Conservation (phyloP, 2,329 filamentous ascomycete genomes). For the Aspergillus sp. region DNA sequence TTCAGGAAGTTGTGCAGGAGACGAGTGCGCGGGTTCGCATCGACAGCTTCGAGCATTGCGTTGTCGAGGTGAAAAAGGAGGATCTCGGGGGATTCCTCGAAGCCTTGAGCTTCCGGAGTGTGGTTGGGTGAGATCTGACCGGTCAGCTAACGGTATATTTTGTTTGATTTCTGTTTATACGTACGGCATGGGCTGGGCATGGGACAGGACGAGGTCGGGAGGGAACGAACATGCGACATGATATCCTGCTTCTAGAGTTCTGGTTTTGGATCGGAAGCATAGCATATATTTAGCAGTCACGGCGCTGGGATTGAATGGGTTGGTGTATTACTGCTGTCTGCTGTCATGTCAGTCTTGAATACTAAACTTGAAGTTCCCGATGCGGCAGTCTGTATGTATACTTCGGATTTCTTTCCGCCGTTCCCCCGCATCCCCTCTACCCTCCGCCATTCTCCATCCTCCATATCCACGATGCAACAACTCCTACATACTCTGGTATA, state of each 20-base stretch:
- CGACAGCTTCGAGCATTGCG: slow-evolving; percentile 94
- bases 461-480: slow-evolving; percentile 10
- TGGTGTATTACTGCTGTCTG: slow-evolving; percentile 3
- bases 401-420: background rate
- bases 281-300: slow-evolving; percentile 14
- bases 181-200: background rate
- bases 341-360: background rate
- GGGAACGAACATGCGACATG: background rate
- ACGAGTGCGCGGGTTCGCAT: slow-evolving; percentile 83
- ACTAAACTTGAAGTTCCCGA: too few relatives aligned
- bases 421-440: background rate
- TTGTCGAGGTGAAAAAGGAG: slow-evolving; percentile 96
- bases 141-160: slow-evolving; percentile 2
- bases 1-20: slow-evolving; percentile 88
- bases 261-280: slow-evolving; percentile 5
- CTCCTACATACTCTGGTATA: too few relatives aligned
- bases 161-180: slow-evolving; percentile 2
- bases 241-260: background rate
- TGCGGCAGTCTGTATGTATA: background rate
- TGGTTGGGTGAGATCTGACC: slow-evolving; percentile 46
- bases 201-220: background rate
- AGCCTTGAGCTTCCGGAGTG: slow-evolving; percentile 80
- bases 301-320: slow-evolving; percentile 11
- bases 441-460: background rate
- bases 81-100: slow-evolving; percentile 86